A percentile compares a stretch with the other conserved stretches of the same genome.
phyloP scores from a whole-genome alignment of 441 rosid genomes.

The Jatropha podagrica region DNA sequence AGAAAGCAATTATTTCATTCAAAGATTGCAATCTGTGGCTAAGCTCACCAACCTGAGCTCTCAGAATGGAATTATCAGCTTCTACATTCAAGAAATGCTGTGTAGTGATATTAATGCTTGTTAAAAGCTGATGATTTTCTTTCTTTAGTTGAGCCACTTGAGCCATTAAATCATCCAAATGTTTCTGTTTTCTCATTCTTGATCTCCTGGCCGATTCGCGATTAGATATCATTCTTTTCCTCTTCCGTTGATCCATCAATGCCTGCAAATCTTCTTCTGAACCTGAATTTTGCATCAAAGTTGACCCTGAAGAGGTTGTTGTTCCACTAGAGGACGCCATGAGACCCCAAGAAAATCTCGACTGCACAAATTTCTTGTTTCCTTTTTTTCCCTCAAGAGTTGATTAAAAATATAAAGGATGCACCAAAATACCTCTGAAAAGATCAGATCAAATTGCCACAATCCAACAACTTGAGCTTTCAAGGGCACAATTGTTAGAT shows the following conservation, averaged over 20 bases:
- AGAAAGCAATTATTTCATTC: slow-evolving; percentile 56
- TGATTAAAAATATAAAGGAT: no score
- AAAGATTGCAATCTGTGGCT: slow-evolving; percentile 56
- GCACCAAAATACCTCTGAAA: no score
- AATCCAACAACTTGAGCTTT: no score
- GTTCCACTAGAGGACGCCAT: slow-evolving; percentile 60
- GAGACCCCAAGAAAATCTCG: neutral
- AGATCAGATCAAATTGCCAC: neutral
- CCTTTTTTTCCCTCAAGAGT: neutral
- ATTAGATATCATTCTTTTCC: slow-evolving; percentile 80
- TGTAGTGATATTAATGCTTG: slow-evolving; percentile 45
- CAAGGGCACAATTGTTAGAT: no score
- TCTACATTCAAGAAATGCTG: slow-evolving; percentile 50
- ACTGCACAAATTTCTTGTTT: slow-evolving; percentile 12
- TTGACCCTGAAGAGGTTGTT: slow-evolving; percentile 45
- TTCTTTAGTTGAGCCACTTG: slow-evolving; percentile 46
- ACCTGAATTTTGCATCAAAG: slow-evolving; percentile 53
- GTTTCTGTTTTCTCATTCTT: slow-evolving; percentile 90
- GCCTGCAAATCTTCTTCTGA: slow-evolving; percentile 60
- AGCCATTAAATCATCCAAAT: slow-evolving; percentile 56
- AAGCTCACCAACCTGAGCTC: slow-evolving; percentile 81
- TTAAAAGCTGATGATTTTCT: slow-evolving; percentile 52
- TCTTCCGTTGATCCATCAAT: slow-evolving; percentile 67
- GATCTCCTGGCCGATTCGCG: slow-evolving; percentile 95
- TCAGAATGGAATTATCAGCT: slow-evolving; percentile 65